Evolutionary conservation across 1,284 basidiomycete species (phyloP), one percentile per base, ranked within the genome.

Genomic region (Irpex lacteus): DNA sequence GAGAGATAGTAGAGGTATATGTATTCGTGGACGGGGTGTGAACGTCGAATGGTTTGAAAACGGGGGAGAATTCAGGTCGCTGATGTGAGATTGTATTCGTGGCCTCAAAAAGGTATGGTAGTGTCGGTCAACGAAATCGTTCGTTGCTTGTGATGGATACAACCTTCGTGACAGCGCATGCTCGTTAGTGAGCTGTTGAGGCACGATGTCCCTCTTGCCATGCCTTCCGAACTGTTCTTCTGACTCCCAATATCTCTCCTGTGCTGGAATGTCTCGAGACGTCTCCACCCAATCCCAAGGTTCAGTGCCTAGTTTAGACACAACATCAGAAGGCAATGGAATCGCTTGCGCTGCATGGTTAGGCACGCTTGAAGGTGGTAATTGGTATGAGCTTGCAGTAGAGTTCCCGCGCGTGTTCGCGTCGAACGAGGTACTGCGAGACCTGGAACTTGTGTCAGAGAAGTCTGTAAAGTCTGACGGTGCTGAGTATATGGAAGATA

Each of bases 1-100:
- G 66, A 75, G 70, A 0, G 77, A 74, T 4, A 78, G 67, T 0
- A 78, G 65, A 1, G 77, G 76, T 4, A 78, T 65, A 44, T 68
- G 73, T 50, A 74, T 68, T 34, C 71, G 72, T 2, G 72, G 71
- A 52, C 73, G 71, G 1, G 73, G 72, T 15, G 66, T 63, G 6
- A 66, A 62, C 13, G 57, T 60, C n/a, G 70, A 58, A 37, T 56
- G 44, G 11, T 47, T 59, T 26, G 61, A 6, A 2, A 37, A 19
- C 40, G 26, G 37, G 52, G 18, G 63, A 63, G 63, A 65, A 62
- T 60, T 56, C 55, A 34, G 13, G 26, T 66, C 64, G 50, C 66
- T 68, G 15, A 62, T 54, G 38, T 66, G 63, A 9, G 69, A 69
- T n/a, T 64, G 70, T 13, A 65, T 67, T 53, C 69, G 73, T 38